Evolutionary conservation across 2,329 filamentous ascomycete genomes (phyloP), one percentile per base, ranked within the genome.

Genomic region (Diatrype stigma): DNA sequence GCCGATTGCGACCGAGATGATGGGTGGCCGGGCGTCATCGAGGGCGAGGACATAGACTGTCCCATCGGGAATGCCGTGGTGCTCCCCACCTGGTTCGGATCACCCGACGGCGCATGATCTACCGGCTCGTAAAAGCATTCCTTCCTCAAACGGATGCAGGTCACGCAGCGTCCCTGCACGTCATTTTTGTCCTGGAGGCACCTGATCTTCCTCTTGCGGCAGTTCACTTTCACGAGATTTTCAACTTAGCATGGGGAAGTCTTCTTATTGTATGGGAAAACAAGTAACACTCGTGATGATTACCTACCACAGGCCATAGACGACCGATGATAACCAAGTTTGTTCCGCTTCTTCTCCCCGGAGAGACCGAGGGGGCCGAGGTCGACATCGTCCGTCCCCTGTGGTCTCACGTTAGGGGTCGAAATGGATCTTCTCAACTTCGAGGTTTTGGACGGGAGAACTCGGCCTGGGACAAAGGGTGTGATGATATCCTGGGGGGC

Each of bases 301-400:
- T 51, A 84, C 92, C 82, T 81, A 97, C 93, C 88, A 75, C 93
- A 97, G 60, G 93, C 94, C 61, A 96, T 90, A 42, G 92, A 95
- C 34, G 91, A 96, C 64, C 93, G 84, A 73, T 96, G 93, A 67
- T 97, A 97, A 37, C 93, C 93, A 54, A 97, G 79, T 72, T 96
- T 96, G 70, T 96, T 96, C 65, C 92, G 84, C 54, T 74, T 78
- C 69, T 79, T 82, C 52, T 82, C 79, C 34, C 68, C 71, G n/a
- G 71, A 59, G 28, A 70, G 61, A 22, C 66, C 66, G 49, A 70
- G 59, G 38, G 66, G 53, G 19, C 65, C 62, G 48, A 67, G 63
- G 37, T 73, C 70, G 45, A 65, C 48, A 35, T 67, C 64, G 49
- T 64, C 62, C 54, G 62, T 68, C 62, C 70, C 70, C 57, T 73